Conservation (phyloP, 2,329 filamentous ascomycete species). For the Penicillium sp. region DNA sequence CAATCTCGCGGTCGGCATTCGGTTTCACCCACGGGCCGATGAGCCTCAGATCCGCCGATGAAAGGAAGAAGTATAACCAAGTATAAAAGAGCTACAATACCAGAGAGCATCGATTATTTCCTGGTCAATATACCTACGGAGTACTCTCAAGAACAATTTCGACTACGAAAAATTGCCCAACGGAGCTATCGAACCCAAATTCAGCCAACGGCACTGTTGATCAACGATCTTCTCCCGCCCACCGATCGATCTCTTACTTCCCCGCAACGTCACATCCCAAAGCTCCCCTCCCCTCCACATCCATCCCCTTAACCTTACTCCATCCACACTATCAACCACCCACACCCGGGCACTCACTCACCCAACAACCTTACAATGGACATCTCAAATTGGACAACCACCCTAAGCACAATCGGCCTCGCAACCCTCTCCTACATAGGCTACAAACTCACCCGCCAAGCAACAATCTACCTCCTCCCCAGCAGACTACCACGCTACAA, state of each 20-base stretch:
- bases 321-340: not conserved
- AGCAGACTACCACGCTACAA: constrained; percentile 28
- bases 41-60: not conserved
- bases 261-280: not conserved
- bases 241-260: not conserved
- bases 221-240: not conserved
- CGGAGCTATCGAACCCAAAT: not conserved
- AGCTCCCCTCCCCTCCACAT: not conserved
- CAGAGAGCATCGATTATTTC: not conserved
- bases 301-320: not conserved
- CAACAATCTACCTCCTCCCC: constrained; percentile 27
- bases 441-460: constrained; percentile 24
- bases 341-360: not conserved
- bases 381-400: not conserved
- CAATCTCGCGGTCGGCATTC: not conserved
- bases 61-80: not conserved
- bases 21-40: not conserved
- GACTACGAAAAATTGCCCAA: not conserved
- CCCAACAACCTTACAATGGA: not conserved
- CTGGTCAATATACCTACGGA: too few relatives aligned
- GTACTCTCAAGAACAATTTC: too few relatives aligned
- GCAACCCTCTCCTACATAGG: constrained; percentile 22
- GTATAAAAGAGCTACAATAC: not conserved
- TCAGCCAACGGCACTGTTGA: not conserved
- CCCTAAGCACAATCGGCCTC: constrained; percentile 21